A percentile compares a stretch with the other conserved stretches of the same genome.
Evolutionary conservation across 805 yeast species (phyloP).

Genomic region (Kuraishia hungarica): DNA sequence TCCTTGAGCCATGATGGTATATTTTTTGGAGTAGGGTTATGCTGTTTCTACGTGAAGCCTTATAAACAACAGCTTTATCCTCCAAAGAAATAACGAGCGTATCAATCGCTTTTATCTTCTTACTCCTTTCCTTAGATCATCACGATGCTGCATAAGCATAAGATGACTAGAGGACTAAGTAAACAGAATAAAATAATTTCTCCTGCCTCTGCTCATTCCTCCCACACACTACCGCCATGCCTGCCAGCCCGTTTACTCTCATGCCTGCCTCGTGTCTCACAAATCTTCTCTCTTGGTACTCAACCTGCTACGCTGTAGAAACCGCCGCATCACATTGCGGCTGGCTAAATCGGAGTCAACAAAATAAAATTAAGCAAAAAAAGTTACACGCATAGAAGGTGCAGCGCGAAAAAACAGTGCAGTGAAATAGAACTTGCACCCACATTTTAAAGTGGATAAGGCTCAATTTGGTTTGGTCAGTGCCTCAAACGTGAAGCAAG

Average conservation of each 20-base stretch:
- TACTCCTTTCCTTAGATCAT: neutral
- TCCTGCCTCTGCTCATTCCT: neutral
- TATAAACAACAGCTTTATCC: no score
- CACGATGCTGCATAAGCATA: neutral
- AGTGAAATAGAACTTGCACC: neutral
- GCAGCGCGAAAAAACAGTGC: neutral
- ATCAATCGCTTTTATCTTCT: neutral
- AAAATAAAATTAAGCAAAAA: no score
- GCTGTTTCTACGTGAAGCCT: no score
- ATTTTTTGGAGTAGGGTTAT: no score
- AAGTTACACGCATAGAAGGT: neutral
- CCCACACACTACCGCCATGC: neutral
- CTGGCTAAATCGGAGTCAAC: neutral
- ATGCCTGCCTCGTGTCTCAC: neutral
- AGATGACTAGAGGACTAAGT: neutral
- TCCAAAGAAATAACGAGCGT: neutral
- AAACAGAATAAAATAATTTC: neutral
- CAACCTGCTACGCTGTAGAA: neutral
- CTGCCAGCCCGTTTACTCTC: neutral
- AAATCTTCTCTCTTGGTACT: neutral
- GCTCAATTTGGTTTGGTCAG: neutral
- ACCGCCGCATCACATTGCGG: neutral
- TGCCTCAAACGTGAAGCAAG: neutral
- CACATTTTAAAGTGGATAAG: neutral
- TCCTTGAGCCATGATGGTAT: conserved; percentile 59